A percentile compares a stretch with the other conserved stretches of the same genome.
phyloP scores from a whole-genome alignment of 768 basidiomycete genomes.

The Tulasnella sp. region DNA sequence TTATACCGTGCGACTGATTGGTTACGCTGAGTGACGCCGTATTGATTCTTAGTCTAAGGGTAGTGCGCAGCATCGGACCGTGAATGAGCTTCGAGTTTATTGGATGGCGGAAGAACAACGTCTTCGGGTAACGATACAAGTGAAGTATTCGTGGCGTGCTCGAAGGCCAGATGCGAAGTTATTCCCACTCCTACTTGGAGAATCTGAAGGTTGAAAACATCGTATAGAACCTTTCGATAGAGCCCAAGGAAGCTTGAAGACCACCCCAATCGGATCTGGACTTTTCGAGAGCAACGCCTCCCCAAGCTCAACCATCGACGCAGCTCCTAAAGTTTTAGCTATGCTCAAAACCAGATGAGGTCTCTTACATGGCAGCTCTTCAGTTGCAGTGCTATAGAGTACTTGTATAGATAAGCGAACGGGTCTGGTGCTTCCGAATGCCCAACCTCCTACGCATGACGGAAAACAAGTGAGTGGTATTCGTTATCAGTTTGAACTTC shows the following conservation, averaged over 20 bases:
- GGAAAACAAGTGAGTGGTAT: neutral
- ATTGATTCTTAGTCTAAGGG: neutral
- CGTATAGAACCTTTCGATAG: neutral
- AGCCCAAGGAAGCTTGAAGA: too few relatives aligned
- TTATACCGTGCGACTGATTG: neutral
- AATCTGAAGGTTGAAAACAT: neutral
- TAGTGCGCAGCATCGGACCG: neutral
- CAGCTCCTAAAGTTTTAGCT: neutral
- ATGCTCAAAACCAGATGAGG: neutral
- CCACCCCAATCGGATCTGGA: too few relatives aligned
- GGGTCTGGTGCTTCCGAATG: neutral
- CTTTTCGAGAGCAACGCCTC: neutral
- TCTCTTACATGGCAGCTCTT: neutral
- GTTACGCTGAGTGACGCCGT: neutral
- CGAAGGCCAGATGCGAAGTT: neutral
- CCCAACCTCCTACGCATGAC: neutral
- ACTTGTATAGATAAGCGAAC: neutral
- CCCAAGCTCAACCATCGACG: neutral
- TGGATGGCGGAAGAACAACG: neutral
- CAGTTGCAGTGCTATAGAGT: neutral
- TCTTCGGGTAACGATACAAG: neutral
- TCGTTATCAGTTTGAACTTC: neutral
- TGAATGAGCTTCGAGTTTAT: neutral
- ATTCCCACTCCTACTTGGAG: neutral
- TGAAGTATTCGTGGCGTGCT: neutral